phyloP scores from a whole-genome alignment of 192 early-diverging fungal species.

The Mortierella claussenii region DNA sequence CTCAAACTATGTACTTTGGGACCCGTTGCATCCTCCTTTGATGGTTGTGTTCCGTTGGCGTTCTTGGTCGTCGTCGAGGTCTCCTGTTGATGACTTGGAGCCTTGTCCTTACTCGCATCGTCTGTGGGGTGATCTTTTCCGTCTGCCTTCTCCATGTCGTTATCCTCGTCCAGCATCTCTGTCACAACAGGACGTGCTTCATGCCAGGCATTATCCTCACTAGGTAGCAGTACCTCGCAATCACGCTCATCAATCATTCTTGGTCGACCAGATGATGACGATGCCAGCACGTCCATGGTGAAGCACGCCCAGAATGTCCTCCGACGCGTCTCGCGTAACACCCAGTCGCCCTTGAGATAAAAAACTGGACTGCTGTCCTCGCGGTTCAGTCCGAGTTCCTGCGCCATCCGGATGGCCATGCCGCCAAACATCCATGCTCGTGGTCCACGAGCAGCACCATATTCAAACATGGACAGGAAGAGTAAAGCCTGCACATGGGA shows the following conservation, averaged over 20 bases:
- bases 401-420: slow-evolving; percentile 64
- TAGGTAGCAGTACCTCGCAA: slow-evolving; percentile 61
- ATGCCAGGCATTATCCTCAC: slow-evolving; percentile 58
- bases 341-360: slow-evolving; percentile 57
- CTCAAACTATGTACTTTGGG: slow-evolving; percentile 23
- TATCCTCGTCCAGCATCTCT: slow-evolving; percentile 37
- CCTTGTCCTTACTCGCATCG: background rate
- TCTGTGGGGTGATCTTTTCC: background rate
- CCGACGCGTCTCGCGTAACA: slow-evolving; percentile 58
- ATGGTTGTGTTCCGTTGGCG: background rate
- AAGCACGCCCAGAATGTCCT: slow-evolving; percentile 65
- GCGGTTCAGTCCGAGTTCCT: slow-evolving; percentile 63
- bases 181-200: slow-evolving; percentile 41
- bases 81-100: background rate
- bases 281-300: slow-evolving; percentile 53
- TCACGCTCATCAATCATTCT: slow-evolving; percentile 59
- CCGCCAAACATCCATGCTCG: slow-evolving; percentile 70
- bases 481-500: slow-evolving; percentile 62
- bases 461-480: slow-evolving; percentile 59
- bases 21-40: background rate
- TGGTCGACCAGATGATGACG: slow-evolving; percentile 59
- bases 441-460: slow-evolving; percentile 61
- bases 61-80: background rate
- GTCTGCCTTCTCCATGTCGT: background rate
- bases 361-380: slow-evolving; percentile 57